phyloP scores from a whole-genome alignment of 768 basidiomycete species.

The Amanita fuliginea region DNA sequence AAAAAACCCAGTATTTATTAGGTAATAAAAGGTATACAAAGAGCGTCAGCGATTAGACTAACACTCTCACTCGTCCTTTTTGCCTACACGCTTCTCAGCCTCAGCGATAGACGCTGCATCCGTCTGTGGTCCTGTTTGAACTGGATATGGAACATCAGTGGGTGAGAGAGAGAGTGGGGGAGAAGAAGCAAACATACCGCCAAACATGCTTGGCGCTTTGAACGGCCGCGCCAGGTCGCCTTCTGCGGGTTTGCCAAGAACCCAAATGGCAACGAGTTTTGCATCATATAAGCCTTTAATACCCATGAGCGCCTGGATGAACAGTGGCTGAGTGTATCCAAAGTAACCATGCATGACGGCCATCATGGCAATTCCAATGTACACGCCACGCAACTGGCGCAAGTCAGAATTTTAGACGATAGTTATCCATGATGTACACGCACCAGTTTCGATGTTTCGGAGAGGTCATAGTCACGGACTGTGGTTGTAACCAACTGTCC shows the following conservation, averaged over 20 bases:
- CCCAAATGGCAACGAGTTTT: slow-evolving; percentile 72
- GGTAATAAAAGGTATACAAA: slow-evolving; percentile 7
- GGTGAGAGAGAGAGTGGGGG: not conserved
- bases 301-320: slow-evolving; percentile 94
- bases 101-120: slow-evolving; percentile 81
- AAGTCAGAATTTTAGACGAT: not conserved
- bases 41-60: too few species aligned
- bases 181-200: slow-evolving; percentile 30
- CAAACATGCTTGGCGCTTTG: slow-evolving; percentile 66
- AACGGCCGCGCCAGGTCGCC: slow-evolving; percentile 90
- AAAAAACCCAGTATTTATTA: not conserved
- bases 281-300: slow-evolving; percentile 84
- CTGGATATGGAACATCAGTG: slow-evolving; percentile 2
- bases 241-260: slow-evolving; percentile 68
- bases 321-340: slow-evolving; percentile 92
- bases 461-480: slow-evolving; percentile 86
- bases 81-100: slow-evolving; percentile 79
- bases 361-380: slow-evolving; percentile 80
- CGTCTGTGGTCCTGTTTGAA: slow-evolving; percentile 42
- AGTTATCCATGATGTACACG: slow-evolving; percentile 8
- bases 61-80: slow-evolving; percentile 44
- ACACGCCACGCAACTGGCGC: slow-evolving; percentile 50
- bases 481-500: slow-evolving; percentile 84
- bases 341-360: slow-evolving; percentile 88
- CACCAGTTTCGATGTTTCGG: slow-evolving; percentile 75